Evolutionary conservation across 2,329 filamentous ascomycete genomes (phyloP).

Genomic region (Diaporthe amygdali): DNA sequence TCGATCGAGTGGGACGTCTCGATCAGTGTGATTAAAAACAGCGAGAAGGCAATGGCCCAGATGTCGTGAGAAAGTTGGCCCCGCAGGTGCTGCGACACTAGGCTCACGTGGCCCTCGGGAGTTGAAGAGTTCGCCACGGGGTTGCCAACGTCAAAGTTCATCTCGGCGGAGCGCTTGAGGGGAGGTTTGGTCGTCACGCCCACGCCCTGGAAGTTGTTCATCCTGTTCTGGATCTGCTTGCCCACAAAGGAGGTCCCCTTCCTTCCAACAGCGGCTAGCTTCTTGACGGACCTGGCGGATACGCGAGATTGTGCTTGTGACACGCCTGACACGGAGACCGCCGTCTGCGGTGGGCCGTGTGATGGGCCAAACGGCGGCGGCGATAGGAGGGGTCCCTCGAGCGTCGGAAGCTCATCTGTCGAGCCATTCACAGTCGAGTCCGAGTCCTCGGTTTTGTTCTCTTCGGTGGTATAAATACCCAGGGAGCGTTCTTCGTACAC

Average conservation of each 20-base stretch:
- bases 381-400: not conserved
- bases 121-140: constrained; percentile 9
- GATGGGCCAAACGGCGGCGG: not conserved
- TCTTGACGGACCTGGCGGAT: constrained; percentile 25
- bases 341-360: not conserved
- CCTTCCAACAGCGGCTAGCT: constrained; percentile 24
- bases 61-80: constrained; percentile 70
- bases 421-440: not conserved
- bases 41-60: constrained; percentile 67
- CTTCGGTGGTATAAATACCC: constrained; percentile 44
- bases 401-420: constrained; percentile 3
- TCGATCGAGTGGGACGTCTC: constrained; percentile 60
- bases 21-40: constrained; percentile 64
- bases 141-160: constrained; percentile 20
- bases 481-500: constrained; percentile 63
- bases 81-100: constrained; percentile 56
- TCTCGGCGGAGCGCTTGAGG: constrained; percentile 17
- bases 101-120: constrained; percentile 27
- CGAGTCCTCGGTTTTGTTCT: not conserved
- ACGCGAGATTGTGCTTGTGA: constrained; percentile 22
- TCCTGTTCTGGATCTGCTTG: constrained; percentile 33
- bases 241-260: constrained; percentile 35
- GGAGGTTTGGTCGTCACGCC: constrained; percentile 24
- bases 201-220: constrained; percentile 32
- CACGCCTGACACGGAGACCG: constrained; percentile 18